Base-by-base conservation (phyloP, 495 filamentous ascomycete genomes). In the Podospora comata region DNA sequence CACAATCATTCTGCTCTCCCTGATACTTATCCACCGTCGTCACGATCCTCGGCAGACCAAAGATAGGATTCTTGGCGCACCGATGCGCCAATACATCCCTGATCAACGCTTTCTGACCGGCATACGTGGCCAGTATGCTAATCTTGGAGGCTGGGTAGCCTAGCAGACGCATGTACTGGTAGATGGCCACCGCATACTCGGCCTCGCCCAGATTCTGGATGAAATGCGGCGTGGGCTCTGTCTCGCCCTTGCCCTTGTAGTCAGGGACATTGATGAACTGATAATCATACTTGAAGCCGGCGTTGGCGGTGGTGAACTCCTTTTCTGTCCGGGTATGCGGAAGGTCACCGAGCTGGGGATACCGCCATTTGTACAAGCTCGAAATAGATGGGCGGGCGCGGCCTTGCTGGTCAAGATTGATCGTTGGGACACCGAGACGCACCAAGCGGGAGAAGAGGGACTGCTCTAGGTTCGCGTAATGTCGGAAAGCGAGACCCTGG, bases 1-100 rank as follows among this genome's bases (percentile, higher is more conserved):
- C 81, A 96, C 93, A 98, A 74, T 97, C 95, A 79, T 98, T 99
- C 81, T 99, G 95, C 83, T 98, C 96, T 71, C 95, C 95, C 82
- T 99, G 95, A 72, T 97, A 99, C 77, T 96, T 96, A 79, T 99
- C 95, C 65, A 99, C 96, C 19, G 96, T 98, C 1, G 91, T 92
- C 28, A 99, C 92, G 60, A 91, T 89, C 76, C 89, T 90, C 54
- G 95, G 95, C 80, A 97, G 79, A 13, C 96, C 94, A 79, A 99
- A 99, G 30, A 99, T 79, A 2, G 87, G 79, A 70, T 91, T 96
- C 73, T 87, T 91, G 11, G 86, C 86, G 73, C 95, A 99, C 34
- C 95, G 85, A 74, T 97, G 91, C n/a, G 77, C 82, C 61, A 99
- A 76, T 6, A 98, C 92, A 81, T 99, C 95, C 71, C 86, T 87